Base-by-base conservation (phyloP, 75 land plant species). In the Cryptomeria japonica region DNA sequence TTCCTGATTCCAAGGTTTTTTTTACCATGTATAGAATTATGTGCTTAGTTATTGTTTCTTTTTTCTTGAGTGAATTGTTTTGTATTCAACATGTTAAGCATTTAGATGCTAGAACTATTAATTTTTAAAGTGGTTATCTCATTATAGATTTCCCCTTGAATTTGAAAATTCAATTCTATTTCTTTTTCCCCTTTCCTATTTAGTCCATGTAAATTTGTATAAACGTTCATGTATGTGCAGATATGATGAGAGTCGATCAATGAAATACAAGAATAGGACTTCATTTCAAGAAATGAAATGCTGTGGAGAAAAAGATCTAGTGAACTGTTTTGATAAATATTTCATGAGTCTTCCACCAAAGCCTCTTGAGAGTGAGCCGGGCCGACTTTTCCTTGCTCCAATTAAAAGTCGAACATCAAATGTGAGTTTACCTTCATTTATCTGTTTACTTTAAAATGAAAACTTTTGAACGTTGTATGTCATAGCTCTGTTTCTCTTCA, bases 251-350 rank as follows among this genome's bases (percentile, higher is more conserved):
- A 38, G 46, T 18, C 47, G 64, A 42, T 88, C 88, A 47, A 28
- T 86, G 38, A 86, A 86, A 82, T 86, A 68, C 70, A 86, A 88
- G 87, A 86, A 53, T n/a, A 88, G 86, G n/a, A 88, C 87, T 13
- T 42, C 31, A 13, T 86, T 86, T 44, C 58, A 88, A 86, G 88
- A 88, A 28, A 58, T 53, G 22, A 51, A 87, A 34, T 88, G 88
- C 28, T 88, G 55, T 32, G 83, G n/a, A 31, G 88, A 88, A 39
- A 47, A 46, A 39, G 88, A 88, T 55, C 72, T 88, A 22, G 88
- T 88, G 55, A 88, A 88, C 31, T 88, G 88, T 56, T 86, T 88
- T 46, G 88, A 88, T 53, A 88, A 88, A 86, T 88, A 88, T 53
- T 88, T 84, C 88, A 88, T 37, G 88, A 88, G 87, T 58, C 87